Evolutionary conservation across 768 basidiomycete genomes (phyloP).

Genomic region (Pleurotus cornucopiae): DNA sequence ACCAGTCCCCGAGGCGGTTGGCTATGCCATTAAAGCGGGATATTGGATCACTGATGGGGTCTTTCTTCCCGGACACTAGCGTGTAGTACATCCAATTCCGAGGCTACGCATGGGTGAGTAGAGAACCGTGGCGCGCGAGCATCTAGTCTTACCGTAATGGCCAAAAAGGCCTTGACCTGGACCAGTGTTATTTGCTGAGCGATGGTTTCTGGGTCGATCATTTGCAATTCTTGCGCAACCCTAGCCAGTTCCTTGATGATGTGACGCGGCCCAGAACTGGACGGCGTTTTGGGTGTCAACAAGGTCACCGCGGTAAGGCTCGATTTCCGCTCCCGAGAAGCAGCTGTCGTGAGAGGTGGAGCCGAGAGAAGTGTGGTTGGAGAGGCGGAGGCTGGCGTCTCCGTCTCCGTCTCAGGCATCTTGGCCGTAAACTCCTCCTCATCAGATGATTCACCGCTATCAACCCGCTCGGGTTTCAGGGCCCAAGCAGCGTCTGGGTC

Average conservation of each 20-base stretch:
- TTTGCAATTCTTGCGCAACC: slow-evolving; percentile 53
- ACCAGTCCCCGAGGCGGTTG: slow-evolving; percentile 86
- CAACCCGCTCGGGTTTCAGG: slow-evolving; percentile 59
- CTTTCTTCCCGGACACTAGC: slow-evolving; percentile 63
- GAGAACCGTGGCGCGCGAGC: slow-evolving; percentile 1
- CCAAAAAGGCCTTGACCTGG: slow-evolving; percentile 64
- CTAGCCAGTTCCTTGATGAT: slow-evolving; percentile 60
- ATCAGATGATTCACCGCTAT: slow-evolving; percentile 57
- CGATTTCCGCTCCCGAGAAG: slow-evolving; percentile 59
- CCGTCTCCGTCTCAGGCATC: slow-evolving; percentile 12
- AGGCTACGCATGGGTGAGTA: slow-evolving; percentile 45
- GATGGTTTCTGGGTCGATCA: slow-evolving; percentile 58
- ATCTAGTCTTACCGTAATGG: slow-evolving; percentile 60
- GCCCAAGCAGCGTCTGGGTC: slow-evolving; percentile 66
- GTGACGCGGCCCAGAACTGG: slow-evolving; percentile 37
- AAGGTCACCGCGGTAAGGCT: slow-evolving; percentile 49
- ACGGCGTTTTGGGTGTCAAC: slow-evolving; percentile 27
- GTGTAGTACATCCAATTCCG: slow-evolving; percentile 85
- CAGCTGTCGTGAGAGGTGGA: slow-evolving; percentile 12
- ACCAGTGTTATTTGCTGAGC: slow-evolving; percentile 84
- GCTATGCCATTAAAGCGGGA: slow-evolving; percentile 70
- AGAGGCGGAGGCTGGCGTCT: slow-evolving; percentile 12
- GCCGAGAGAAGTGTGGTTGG: slow-evolving; percentile 21
- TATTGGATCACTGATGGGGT: slow-evolving; percentile 64
- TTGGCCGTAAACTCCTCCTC: slow-evolving; percentile 24